Conservation (phyloP, 2,329 filamentous ascomycete genomes). For the Alternaria longipes region DNA sequence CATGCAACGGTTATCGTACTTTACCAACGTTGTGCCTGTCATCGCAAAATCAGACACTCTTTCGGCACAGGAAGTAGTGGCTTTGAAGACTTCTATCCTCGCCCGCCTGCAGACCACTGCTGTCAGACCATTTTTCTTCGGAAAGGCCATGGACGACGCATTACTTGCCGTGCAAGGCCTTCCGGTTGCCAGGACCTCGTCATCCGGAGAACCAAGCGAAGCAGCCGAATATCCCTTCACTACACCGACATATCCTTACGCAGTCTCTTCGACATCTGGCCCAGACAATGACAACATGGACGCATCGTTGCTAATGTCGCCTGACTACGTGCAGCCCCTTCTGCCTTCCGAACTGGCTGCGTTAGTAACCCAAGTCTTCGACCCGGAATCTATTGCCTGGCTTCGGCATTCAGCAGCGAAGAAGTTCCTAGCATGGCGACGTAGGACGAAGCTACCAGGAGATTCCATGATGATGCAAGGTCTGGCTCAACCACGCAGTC, state of each 20-base stretch:
- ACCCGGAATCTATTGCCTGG: slow-evolving; percentile 79
- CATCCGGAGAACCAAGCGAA: slow-evolving; percentile 18
- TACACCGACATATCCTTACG: slow-evolving; percentile 66
- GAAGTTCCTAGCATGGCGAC: slow-evolving; percentile 80
- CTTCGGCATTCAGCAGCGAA: slow-evolving; percentile 83
- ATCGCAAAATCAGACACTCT: slow-evolving; percentile 80
- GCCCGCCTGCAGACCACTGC: slow-evolving; percentile 65
- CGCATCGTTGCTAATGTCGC: slow-evolving; percentile 90
- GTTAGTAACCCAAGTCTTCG: slow-evolving; percentile 79
- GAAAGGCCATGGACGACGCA: slow-evolving; percentile 51
- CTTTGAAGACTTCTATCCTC: slow-evolving; percentile 68
- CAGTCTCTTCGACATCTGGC: slow-evolving; percentile 77
- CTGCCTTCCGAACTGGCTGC: slow-evolving; percentile 75
- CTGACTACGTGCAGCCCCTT: slow-evolving; percentile 86
- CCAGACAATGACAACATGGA: slow-evolving; percentile 87
- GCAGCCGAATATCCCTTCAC: slow-evolving; percentile 40
- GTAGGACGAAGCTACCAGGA: slow-evolving; percentile 47
- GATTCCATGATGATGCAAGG: slow-evolving; percentile 41
- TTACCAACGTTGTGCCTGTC: slow-evolving; percentile 87
- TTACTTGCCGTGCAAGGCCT: slow-evolving; percentile 46
- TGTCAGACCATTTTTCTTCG: slow-evolving; percentile 74
- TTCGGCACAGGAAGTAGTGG: slow-evolving; percentile 63
- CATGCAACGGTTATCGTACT: slow-evolving; percentile 71
- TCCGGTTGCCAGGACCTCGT: slow-evolving; percentile 22
- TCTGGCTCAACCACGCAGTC: slow-evolving; percentile 36